These are phyloP conservation scores for Hypoxylon sp. DNA, from an alignment of 2,329 filamentous ascomycete genomes.

Conservation along the genomic window DNA sequence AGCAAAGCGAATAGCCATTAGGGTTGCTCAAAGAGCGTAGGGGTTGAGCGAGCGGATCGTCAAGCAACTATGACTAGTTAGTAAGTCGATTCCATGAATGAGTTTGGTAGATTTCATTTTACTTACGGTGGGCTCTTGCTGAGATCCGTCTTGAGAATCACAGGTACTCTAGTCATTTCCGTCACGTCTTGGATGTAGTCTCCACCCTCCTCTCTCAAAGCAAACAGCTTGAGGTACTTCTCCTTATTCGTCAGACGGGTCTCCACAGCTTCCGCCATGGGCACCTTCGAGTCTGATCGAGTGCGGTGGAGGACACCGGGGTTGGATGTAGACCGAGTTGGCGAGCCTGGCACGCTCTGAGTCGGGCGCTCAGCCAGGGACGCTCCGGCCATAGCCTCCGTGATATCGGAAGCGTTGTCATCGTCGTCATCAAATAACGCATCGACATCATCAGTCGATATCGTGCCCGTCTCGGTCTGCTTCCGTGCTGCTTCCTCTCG, in stretches of 20 bases:
- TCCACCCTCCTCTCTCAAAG: constrained; percentile 87
- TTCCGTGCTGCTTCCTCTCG: constrained; percentile 90
- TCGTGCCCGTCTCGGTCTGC: constrained; percentile 93
- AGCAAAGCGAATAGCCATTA: constrained; percentile 14
- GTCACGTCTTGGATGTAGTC: constrained; percentile 98
- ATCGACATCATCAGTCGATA: constrained; percentile 91
- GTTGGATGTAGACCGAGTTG: constrained; percentile 75
- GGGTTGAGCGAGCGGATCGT: constrained; percentile 74
- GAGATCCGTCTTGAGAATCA: constrained; percentile 97
- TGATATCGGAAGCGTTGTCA: constrained; percentile 85
- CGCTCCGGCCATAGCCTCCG: constrained; percentile 90
- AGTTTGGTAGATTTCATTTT: constrained; percentile 50
- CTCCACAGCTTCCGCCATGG: constrained; percentile 77
- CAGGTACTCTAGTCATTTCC: constrained; percentile 97
- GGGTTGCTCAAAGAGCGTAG: constrained; percentile 55
- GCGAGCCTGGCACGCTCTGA: constrained; percentile 94
- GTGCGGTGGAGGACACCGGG: constrained; percentile 81
- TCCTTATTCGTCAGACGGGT: constrained; percentile 89
- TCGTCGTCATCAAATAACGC: constrained; percentile 96
- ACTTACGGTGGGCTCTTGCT: constrained; percentile 99
- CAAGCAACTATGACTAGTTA: constrained; percentile 66
- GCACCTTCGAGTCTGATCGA: constrained; percentile 92
- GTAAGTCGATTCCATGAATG: too few relatives aligned
- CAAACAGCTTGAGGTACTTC: constrained; percentile 92
- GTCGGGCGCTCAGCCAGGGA: constrained; percentile 89